These are phyloP conservation scores for Alternaria ventricosa DNA, from an alignment of 2,329 filamentous ascomycete species.

Conservation along the genomic window DNA sequence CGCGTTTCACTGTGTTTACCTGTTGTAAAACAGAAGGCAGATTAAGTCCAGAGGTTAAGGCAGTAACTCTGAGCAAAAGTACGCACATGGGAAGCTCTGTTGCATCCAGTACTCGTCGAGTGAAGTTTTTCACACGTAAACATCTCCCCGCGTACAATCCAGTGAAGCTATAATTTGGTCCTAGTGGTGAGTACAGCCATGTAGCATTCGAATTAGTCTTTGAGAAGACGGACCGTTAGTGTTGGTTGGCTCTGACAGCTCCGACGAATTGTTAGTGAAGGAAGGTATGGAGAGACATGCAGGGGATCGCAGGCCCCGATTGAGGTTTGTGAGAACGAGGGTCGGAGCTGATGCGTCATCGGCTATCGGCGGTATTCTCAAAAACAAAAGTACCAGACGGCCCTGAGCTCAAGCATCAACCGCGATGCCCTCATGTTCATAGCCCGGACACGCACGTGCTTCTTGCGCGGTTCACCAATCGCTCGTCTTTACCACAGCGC, in stretches of 20 bases:
- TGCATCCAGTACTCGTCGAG: not conserved
- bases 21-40: not conserved
- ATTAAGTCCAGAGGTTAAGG: not conserved
- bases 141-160: too few relatives aligned
- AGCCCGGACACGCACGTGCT: slow-evolving; percentile 28
- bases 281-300: not conserved
- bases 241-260: not conserved
- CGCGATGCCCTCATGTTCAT: slow-evolving; percentile 42
- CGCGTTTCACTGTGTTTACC: not conserved
- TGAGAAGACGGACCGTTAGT: too few relatives aligned
- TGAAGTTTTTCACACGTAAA: too few relatives aligned
- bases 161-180: too few relatives aligned
- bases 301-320: not conserved
- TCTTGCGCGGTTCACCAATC: slow-evolving; percentile 15
- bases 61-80: not conserved
- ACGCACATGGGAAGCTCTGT: not conserved
- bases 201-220: too few relatives aligned
- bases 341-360: slow-evolving; percentile 25
- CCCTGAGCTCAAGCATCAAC: slow-evolving; percentile 6
- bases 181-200: too few relatives aligned
- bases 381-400: slow-evolving; percentile 19
- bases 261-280: not conserved
- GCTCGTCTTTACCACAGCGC: slow-evolving; percentile 23
- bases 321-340: not conserved
- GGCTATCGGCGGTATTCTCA: slow-evolving; percentile 26